phyloP scores from a whole-genome alignment of 2,329 filamentous ascomycete species.

The Bimuria novae-zelandiae region DNA sequence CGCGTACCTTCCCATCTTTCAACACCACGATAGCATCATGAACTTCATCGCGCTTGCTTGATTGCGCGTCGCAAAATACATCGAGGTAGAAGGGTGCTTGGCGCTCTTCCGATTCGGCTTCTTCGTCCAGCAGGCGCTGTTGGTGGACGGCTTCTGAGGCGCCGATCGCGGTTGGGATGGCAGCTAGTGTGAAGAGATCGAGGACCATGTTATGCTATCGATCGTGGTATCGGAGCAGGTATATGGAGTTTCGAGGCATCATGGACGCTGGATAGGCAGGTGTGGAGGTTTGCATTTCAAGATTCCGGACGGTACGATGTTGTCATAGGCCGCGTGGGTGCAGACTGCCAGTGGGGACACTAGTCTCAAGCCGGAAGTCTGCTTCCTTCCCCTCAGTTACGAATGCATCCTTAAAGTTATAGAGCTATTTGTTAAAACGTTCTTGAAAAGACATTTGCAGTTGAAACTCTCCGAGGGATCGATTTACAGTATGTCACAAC shows the following conservation, averaged over 20 bases:
- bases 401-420: no score
- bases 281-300: not conserved
- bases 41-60: constrained; percentile 45
- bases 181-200: constrained; percentile 44
- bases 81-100: constrained; percentile 58
- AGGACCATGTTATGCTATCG: constrained; percentile 23
- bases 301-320: constrained; percentile 16
- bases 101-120: constrained; percentile 53
- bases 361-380: not conserved
- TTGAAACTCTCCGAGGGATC: no score
- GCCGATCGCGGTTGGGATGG: constrained; percentile 54
- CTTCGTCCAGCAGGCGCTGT: constrained; percentile 53
- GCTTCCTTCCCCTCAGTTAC: no score
- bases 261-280: not conserved
- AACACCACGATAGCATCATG: constrained; percentile 52
- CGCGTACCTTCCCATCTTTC: constrained; percentile 50
- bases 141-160: constrained; percentile 56
- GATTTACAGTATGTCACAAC: no score
- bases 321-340: constrained; percentile 21
- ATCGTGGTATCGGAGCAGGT: constrained; percentile 1
- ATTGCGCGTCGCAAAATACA: constrained; percentile 49
- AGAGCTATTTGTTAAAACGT: no score
- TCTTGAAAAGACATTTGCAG: no score
- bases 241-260: not conserved
- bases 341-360: no score